A percentile compares a stretch with the other conserved stretches of the same genome.
These are phyloP conservation scores for Fragaria vesca DNA, from an alignment of 306 rosid species.

Conservation along the genomic window DNA sequence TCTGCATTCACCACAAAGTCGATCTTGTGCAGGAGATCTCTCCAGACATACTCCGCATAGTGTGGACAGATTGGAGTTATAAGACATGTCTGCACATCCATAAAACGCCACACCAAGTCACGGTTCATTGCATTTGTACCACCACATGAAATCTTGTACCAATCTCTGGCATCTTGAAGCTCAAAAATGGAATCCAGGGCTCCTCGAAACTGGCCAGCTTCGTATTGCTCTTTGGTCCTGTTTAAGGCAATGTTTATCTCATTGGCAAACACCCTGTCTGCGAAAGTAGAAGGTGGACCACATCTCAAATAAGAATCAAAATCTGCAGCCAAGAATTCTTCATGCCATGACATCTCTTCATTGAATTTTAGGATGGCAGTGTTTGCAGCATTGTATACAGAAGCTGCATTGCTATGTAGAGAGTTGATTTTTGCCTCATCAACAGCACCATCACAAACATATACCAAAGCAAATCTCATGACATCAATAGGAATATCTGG, in stretches of 20 bases:
- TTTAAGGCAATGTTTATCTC: conserved; percentile 75
- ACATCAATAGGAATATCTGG: conserved; percentile 90
- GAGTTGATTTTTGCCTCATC: conserved; percentile 61
- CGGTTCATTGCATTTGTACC: conserved; percentile 59
- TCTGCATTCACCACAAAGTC: conserved; percentile 83
- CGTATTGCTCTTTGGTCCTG: conserved; percentile 72
- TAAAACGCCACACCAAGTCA: conserved; percentile 69
- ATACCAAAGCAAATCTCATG: conserved; percentile 84
- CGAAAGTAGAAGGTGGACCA: conserved; percentile 75
- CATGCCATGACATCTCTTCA: conserved; percentile 80
- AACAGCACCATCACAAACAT: conserved; percentile 88
- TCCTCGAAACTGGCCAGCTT: conserved; percentile 72
- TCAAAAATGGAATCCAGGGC: conserved; percentile 85
- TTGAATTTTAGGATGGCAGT: conserved; percentile 85
- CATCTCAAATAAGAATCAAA: conserved; percentile 51
- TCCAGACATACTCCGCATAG: conserved; percentile 85
- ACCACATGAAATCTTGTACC: conserved; percentile 80
- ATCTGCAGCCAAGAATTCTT: conserved; percentile 61
- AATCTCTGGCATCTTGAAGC: conserved; percentile 86
- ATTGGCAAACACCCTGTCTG: conserved; percentile 77
- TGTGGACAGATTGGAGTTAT: conserved; percentile 89
- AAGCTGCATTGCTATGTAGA: conserved; percentile 26
- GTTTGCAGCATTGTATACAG: conserved; percentile 81
- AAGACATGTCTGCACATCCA: conserved; percentile 96
- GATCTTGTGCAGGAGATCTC: conserved; percentile 65